Evolutionary conservation across 139 green algal genomes (phyloP).

Genomic region (Zygnema cylindricum): DNA sequence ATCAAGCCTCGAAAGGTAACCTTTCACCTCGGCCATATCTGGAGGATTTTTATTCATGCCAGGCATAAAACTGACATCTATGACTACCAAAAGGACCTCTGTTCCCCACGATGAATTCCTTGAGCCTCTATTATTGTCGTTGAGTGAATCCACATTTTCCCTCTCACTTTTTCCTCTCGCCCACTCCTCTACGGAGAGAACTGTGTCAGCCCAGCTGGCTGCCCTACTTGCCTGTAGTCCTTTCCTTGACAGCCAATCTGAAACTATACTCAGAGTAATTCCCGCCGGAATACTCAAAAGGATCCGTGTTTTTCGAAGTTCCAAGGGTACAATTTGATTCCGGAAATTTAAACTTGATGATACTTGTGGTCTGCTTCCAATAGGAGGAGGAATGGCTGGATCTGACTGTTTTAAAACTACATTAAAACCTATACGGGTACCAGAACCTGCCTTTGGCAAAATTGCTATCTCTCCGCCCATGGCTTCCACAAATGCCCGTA

Average conservation of each 20-base stretch:
- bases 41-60: background rate
- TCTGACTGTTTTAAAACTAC: slow-evolving; percentile 30
- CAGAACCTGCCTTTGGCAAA: slow-evolving; percentile 27
- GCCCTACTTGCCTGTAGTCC: background rate
- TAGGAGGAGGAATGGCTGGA: background rate
- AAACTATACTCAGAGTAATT: background rate
- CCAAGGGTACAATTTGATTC: background rate
- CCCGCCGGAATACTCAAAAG: background rate
- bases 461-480: slow-evolving; percentile 55
- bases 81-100: background rate
- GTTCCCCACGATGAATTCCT: background rate
- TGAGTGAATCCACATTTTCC: background rate
- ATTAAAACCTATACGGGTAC: slow-evolving; percentile 47
- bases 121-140: background rate
- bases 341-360: background rate
- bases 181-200: background rate
- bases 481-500: slow-evolving; percentile 49
- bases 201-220: background rate
- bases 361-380: background rate
- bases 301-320: background rate
- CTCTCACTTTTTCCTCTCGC: background rate
- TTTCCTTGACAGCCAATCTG: background rate
- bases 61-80: background rate
- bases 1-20: background rate
- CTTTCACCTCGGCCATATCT: background rate